Evolutionary conservation across 2,329 filamentous ascomycete genomes (phyloP).

Genomic region (Cladophialophora chaetospira): DNA sequence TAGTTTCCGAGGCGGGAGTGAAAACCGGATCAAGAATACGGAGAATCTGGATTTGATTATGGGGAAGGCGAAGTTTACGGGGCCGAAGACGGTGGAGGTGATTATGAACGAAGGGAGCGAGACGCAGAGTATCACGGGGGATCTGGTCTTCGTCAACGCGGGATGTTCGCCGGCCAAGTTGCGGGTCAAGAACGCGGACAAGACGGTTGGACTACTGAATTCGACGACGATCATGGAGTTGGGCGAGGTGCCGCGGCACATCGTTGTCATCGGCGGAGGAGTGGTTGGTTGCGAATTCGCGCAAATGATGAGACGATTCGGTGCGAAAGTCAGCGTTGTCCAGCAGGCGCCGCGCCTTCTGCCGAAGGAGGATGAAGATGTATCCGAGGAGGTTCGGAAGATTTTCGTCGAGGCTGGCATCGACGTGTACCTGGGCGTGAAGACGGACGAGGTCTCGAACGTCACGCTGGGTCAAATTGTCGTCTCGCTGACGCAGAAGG

Average conservation of each 20-base stretch:
- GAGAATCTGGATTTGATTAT: slow-evolving; percentile 47
- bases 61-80: slow-evolving; percentile 50
- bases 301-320: slow-evolving; percentile 55
- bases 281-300: slow-evolving; percentile 58
- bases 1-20: slow-evolving; percentile 53
- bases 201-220: slow-evolving; percentile 26
- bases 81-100: slow-evolving; percentile 44
- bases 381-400: slow-evolving; percentile 46
- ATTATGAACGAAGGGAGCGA: slow-evolving; percentile 31
- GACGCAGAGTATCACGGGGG: slow-evolving; percentile 38
- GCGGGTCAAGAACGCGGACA: slow-evolving; percentile 25
- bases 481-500: slow-evolving; percentile 22
- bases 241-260: slow-evolving; percentile 44
- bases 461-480: slow-evolving; percentile 35
- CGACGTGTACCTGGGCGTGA: slow-evolving; percentile 44
- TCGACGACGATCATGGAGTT: slow-evolving; percentile 35
- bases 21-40: slow-evolving; percentile 44
- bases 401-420: slow-evolving; percentile 54
- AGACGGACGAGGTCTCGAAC: slow-evolving; percentile 32
- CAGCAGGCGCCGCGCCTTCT: slow-evolving; percentile 49
- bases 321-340: slow-evolving; percentile 53
- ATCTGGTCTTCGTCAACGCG: slow-evolving; percentile 34
- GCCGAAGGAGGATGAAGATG: slow-evolving; percentile 52
- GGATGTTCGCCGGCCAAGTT: slow-evolving; percentile 31
- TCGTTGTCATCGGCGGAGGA: slow-evolving; percentile 57